Evolutionary conservation across 192 early-diverging fungal genomes (phyloP), one percentile per base, ranked within the genome.

Genomic region (Podila clonocystis): DNA sequence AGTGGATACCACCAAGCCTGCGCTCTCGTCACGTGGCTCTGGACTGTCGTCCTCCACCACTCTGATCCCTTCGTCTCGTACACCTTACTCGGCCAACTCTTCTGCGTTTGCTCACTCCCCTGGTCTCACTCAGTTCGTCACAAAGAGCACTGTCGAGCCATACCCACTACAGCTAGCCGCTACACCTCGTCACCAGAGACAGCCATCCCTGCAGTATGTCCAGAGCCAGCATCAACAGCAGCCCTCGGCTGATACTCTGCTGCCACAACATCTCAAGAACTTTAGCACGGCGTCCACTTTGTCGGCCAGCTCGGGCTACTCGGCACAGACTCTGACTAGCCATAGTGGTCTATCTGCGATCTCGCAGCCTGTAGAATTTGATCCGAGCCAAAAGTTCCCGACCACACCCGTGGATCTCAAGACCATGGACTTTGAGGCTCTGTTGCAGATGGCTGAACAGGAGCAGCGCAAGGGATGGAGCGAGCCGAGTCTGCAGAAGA

Each of bases 201-300:
- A 38, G 9, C 66, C 76, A 0, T 65, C 75, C 5, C 6, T 48
- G 0, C 66, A 62, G 6, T 41, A 59, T 28, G 24, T 15, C 13
- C 45, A 64, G 8, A 22, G 52, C 24, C 66, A 55, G 13, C 74
- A 76, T 22, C 41, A 58, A 13, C 70, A 69, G 9, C 77, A 80
- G 5, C 24, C 61, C 2, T 80, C 77, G 4, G 38, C 41, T 11
- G 77, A 80, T 29, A 80, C 70, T 7, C 19, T 80, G 38, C 26
- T 80, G 31, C 61, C 70, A 8, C 19, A 64, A 15, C 77, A 80
- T 28, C 19, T 58, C 48, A 61, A 60, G 13, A 30, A 58, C 12
- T 48, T 68, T 48, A 68, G 58, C 38, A 45, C 66, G 36, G 67
- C 67, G 31, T 69, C 62, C 26, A 68, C 62, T 19, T 62, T 76